Percentiles rank a stretch among this genome's conserved stretches.
Evolutionary conservation across 2,329 filamentous ascomycete genomes (phyloP).

Genomic region (Pseudopithomyces chartarum): DNA sequence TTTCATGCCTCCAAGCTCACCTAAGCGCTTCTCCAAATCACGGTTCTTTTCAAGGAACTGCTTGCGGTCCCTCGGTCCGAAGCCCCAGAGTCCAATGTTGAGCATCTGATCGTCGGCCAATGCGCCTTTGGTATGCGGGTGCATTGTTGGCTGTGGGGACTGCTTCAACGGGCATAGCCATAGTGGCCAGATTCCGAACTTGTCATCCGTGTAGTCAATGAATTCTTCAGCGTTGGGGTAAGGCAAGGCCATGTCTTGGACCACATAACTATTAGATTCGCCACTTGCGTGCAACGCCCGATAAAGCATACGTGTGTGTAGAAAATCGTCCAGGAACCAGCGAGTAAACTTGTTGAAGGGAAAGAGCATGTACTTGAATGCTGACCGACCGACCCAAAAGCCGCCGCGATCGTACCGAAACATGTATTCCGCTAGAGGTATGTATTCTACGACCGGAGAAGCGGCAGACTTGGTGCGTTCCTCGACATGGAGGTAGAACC

Average conservation of each 20-base stretch:
- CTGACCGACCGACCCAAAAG: constrained; percentile 69
- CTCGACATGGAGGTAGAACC: constrained; percentile 58
- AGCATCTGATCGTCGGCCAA: constrained; percentile 48
- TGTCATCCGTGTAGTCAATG: constrained; percentile 48
- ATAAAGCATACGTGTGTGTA: constrained; percentile 69
- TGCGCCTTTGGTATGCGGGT: constrained; percentile 37
- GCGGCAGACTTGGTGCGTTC: constrained; percentile 40
- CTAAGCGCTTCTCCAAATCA: constrained; percentile 63
- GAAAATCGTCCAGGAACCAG: constrained; percentile 64
- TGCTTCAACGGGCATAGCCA: constrained; percentile 55
- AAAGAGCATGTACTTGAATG: constrained; percentile 66
- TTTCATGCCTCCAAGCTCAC: constrained; percentile 67
- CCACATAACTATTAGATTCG: constrained; percentile 63
- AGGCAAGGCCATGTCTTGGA: constrained; percentile 65
- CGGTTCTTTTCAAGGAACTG: constrained; percentile 61
- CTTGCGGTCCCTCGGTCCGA: constrained; percentile 55
- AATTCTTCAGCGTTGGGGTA: constrained; percentile 50
- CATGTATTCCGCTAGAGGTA: constrained; percentile 69
- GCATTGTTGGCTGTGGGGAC: constrained; percentile 39
- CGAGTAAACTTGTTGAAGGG: constrained; percentile 70
- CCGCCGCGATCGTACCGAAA: constrained; percentile 73
- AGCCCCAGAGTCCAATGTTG: constrained; percentile 77
- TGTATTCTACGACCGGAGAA: constrained; percentile 55
- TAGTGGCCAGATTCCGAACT: constrained; percentile 52
- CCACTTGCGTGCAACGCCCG: constrained; percentile 67